Base-by-base conservation (phyloP, 148 eudicot genomes). In the Chenopodium formosanum region DNA sequence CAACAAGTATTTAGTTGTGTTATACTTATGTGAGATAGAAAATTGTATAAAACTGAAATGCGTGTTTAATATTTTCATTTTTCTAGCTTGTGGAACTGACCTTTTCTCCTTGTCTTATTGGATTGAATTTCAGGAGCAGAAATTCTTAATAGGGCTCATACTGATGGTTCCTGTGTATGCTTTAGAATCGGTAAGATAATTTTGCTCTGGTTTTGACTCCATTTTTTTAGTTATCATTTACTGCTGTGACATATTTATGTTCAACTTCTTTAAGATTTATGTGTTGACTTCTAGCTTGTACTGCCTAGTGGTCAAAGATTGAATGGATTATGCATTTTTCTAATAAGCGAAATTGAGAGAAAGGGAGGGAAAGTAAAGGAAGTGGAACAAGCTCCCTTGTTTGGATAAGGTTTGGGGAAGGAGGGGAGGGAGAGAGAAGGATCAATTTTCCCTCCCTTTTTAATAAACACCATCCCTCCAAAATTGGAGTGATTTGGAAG, bases 151-250 rank as follows among this genome's bases (percentile, higher is more conserved):
- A 82, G 99, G 98, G 80, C 98, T 96, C 78, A 90, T 96, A 83
- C 87, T 96, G 64, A 94, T 96, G 99, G 98, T 96, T 83, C 99
- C 99, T 84, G 99, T 96, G 40, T 96, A 96, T 92, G 95, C 99
- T 70, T 73, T 92, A 81, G 98, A 96, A 89, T 96, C 98, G 88
- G 99, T 96, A 94, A 69, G 89, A 66, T 53, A 47, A 83, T 82
- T 77, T 76, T 44, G 40, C 4, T 74, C 69, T 34, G 47, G 40
- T 81, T 37, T 11, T 70, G 20, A 20, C 80, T 48, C 32, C 40
- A 37, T 71, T 2, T 62, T 50, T 66, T 83, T 79, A 29, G 67
- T 81, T 9, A 44, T n/a, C 32, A 13, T 58, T 68, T n/a, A 56
- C 23, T 0, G 27, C 4, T 68, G 23, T 68, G 65, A 64, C 4